These are phyloP conservation scores for Oryza brachyantha DNA, from an alignment of 176 grass and related monocot genomes.

Conservation along the genomic window DNA sequence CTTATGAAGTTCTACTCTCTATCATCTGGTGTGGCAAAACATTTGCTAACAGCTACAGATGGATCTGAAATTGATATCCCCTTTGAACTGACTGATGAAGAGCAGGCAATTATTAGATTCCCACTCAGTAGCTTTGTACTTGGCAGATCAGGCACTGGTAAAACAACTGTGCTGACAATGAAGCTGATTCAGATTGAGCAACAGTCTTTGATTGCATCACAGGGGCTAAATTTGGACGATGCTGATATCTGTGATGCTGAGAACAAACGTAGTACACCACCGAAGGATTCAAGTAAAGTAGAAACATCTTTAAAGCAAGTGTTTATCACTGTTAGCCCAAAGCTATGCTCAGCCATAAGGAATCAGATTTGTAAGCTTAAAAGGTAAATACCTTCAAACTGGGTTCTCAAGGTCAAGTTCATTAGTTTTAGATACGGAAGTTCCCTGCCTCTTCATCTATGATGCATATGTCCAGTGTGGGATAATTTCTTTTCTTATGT, in stretches of 20 bases:
- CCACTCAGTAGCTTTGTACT: constrained; percentile 77
- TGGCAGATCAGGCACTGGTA: constrained; percentile 89
- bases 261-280: not conserved
- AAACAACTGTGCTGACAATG: constrained; percentile 84
- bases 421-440: no score
- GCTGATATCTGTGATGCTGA: constrained; percentile 12
- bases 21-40: constrained; percentile 64
- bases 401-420: not conserved
- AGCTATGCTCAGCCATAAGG: constrained; percentile 79
- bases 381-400: constrained; percentile 36
- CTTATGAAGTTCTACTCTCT: constrained; percentile 90
- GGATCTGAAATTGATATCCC: constrained; percentile 72
- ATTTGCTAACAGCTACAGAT: constrained; percentile 79
- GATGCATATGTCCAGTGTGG: no score
- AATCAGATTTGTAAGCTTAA: constrained; percentile 54
- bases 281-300: not conserved
- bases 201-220: constrained; percentile 57
- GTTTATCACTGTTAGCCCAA: constrained; percentile 88
- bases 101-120: constrained; percentile 67
- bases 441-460: no score
- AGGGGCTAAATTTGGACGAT: constrained; percentile 28
- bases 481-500: not conserved
- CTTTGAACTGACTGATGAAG: constrained; percentile 85
- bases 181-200: constrained; percentile 78
- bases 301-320: constrained; percentile 60